Percentiles rank a stretch among this genome's conserved stretches.
Conservation (phyloP, 495 filamentous ascomycete genomes). For the Penicillium silybi region DNA sequence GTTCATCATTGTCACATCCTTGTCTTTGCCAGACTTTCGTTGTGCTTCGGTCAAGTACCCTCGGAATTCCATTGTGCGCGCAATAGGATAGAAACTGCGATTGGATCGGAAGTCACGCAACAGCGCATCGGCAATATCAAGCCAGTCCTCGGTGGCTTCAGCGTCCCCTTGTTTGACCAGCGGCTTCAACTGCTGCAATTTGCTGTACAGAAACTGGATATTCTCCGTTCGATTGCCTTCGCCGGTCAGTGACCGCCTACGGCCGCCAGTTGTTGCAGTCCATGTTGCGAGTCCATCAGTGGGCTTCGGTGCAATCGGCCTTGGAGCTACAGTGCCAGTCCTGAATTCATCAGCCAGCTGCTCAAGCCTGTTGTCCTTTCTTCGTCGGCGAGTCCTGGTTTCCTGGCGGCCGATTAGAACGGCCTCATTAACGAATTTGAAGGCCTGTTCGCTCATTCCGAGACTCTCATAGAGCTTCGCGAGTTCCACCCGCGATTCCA, state of each 20-base stretch:
- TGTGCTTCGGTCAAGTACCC: conserved; percentile 54
- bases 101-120: conserved; percentile 76
- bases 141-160: conserved; percentile 60
- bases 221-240: conserved; percentile 47
- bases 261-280: conserved; percentile 14
- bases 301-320: conserved; percentile 26
- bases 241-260: conserved; percentile 16
- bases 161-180: conserved; percentile 48
- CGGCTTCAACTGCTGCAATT: conserved; percentile 50
- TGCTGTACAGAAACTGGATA: conserved; percentile 54
- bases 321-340: conserved; percentile 15
- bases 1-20: conserved; percentile 37
- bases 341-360: conserved; percentile 41
- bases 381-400: conserved; percentile 27
- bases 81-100: conserved; percentile 71
- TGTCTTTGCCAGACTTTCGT: conserved; percentile 36
- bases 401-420: conserved; percentile 54
- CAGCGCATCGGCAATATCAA: conserved; percentile 68
- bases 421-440: conserved; percentile 68
- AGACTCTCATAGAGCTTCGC: conserved; percentile 75
- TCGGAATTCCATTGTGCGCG: conserved; percentile 64
- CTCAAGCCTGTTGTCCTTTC: conserved; percentile 42
- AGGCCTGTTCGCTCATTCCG: conserved; percentile 65
- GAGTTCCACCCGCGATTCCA: conserved; percentile 69
- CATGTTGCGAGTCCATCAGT: conserved; percentile 16